Conservation (phyloP, 2,329 filamentous ascomycete genomes). For the Hypomyces perniciosus region DNA sequence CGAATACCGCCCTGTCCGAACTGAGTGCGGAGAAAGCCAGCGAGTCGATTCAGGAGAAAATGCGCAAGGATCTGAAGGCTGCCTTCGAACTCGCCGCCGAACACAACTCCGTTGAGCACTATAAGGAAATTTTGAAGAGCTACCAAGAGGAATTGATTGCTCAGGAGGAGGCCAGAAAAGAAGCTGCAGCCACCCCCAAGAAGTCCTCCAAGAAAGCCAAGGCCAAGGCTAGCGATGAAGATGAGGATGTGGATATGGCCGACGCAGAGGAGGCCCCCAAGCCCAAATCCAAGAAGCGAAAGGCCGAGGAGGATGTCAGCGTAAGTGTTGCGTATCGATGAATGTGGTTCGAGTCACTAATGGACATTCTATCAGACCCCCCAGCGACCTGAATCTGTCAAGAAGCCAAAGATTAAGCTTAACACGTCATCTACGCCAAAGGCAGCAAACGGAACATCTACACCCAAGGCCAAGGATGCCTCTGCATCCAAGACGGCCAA, state of each 20-base stretch:
- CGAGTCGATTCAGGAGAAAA: slow-evolving; percentile 65
- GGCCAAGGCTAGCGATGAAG: slow-evolving; percentile 45
- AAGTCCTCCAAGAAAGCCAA: slow-evolving; percentile 39
- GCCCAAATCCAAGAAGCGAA: slow-evolving; percentile 69
- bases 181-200: slow-evolving; percentile 36
- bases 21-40: slow-evolving; percentile 69
- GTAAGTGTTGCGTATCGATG: slow-evolving; percentile 22
- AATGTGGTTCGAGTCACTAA: neutral
- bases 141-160: slow-evolving; percentile 61
- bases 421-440: slow-evolving; percentile 63
- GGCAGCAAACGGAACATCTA: slow-evolving; percentile 54
- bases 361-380: slow-evolving; percentile 37
- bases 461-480: slow-evolving; percentile 52
- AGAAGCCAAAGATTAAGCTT: slow-evolving; percentile 63
- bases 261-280: slow-evolving; percentile 59
- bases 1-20: slow-evolving; percentile 74
- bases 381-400: slow-evolving; percentile 55
- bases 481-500: slow-evolving; percentile 48
- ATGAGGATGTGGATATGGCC: slow-evolving; percentile 56
- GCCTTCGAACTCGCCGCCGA: slow-evolving; percentile 79
- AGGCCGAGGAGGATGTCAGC: slow-evolving; percentile 72
- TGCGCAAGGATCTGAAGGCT: slow-evolving; percentile 69
- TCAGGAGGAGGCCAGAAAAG: slow-evolving; percentile 42
- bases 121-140: slow-evolving; percentile 71
- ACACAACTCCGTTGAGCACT: slow-evolving; percentile 69